Evolutionary conservation across 2,329 filamentous ascomycete species (phyloP).

Genomic region (Aaosphaeria arxii): DNA sequence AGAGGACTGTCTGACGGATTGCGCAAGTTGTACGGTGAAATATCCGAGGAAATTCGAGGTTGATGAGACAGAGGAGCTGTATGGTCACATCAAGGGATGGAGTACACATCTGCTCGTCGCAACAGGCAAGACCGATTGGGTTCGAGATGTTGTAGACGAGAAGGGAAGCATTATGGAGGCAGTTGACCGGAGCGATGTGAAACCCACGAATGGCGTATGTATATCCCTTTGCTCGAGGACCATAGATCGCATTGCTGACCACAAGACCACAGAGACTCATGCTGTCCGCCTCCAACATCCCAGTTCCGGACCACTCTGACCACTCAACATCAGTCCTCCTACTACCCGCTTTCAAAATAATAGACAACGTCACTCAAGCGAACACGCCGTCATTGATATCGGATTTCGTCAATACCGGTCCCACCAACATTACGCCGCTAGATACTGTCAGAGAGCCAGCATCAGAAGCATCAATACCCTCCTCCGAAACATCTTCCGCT

Average conservation of each 20-base stretch:
- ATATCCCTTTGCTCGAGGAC: background rate
- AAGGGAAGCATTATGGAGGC: conserved; percentile 60
- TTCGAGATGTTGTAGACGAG: conserved; percentile 80
- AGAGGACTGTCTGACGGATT: conserved; percentile 86
- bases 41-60: conserved; percentile 74
- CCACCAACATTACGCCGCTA: conserved; percentile 71
- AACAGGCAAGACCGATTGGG: conserved; percentile 96
- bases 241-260: background rate
- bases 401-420: conserved; percentile 65
- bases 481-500: conserved; percentile 13
- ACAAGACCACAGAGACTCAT: conserved; percentile 64
- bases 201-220: conserved; percentile 67
- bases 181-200: conserved; percentile 49
- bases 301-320: conserved; percentile 66
- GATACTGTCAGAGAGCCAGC: conserved; percentile 16
- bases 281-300: conserved; percentile 90
- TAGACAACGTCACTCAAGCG: conserved; percentile 79
- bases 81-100: conserved; percentile 83
- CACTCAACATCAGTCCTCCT: conserved; percentile 71
- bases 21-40: conserved; percentile 72
- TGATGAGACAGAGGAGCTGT: conserved; percentile 74
- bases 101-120: conserved; percentile 86
- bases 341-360: conserved; percentile 77
- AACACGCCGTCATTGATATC: conserved; percentile 70
- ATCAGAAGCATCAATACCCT: conserved; percentile 3